Base-by-base conservation (phyloP, 495 filamentous ascomycete genomes). In the Neurospora sp. region DNA sequence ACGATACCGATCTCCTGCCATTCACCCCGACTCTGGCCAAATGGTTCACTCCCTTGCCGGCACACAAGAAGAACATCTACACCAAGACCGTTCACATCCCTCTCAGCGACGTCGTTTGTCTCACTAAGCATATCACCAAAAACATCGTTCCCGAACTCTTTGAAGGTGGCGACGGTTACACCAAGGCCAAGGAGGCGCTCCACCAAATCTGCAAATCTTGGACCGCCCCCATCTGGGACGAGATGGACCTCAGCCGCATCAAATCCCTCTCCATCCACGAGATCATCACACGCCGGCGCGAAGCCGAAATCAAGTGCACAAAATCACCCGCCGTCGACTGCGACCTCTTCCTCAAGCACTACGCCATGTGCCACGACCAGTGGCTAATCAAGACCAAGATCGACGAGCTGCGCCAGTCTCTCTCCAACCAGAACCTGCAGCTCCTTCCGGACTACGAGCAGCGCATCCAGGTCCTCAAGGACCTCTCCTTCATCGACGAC, bases 361-460 rank as follows among this genome's bases (percentile, higher is more conserved):
- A 93, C 78, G 90, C 93, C 70, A 96, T 97, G 93, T 90, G 92
- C 79, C 92, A 98, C 78, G 93, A 97, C 79, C 92, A 97, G 82
- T 97, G 94, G 93, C 85, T 94, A 59, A 92, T 99, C 78, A 91
- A 94, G 79, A 93, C 96, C 77, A 94, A 95, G 74, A 97, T 99
- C 76, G 86, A 89, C 3, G 88, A 93, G 73, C 85, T 99, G 73
- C 92, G 93, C 66, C 90, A 92, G 79, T 83, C 93, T 27, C 95
- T 98, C 84, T 97, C 94, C 7, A 94, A 98, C 83, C 94, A 97
- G 79, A 99, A 98, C 76, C 88, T 99, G 1, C 95, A 97, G 78
- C 88, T 99, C 2, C 88, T 99, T n/a, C 96, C 96, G 0, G 96
- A 99, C 82, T 99, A 99, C 78, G 92, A 98, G 79, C 96, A 98